These are phyloP conservation scores for Globisporangium camurandrum DNA, from an alignment of 352 stramenopile species.

Conservation along the genomic window DNA sequence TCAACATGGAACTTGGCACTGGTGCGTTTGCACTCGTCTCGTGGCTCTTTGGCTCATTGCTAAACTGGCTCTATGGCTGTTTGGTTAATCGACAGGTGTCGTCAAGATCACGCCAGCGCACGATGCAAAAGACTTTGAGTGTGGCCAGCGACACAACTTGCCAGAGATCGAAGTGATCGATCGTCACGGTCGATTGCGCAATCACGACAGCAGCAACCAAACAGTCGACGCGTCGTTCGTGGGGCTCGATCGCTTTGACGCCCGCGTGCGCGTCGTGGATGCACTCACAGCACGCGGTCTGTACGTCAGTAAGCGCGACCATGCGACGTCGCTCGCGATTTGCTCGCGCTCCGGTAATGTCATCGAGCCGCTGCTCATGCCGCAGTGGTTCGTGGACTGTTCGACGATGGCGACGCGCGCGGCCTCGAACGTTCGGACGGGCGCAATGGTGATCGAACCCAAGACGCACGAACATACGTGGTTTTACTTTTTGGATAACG, in stretches of 20 bases:
- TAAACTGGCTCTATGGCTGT: not conserved
- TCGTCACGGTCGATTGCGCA: constrained; percentile 55
- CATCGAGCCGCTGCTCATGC: constrained; percentile 98
- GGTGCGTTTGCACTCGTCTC: constrained; percentile 73
- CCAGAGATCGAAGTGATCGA: constrained; percentile 67
- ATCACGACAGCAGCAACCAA: too few relatives aligned
- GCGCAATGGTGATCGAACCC: constrained; percentile 93
- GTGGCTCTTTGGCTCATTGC: not conserved
- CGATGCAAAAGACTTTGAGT: constrained; percentile 99
- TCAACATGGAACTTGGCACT: constrained; percentile 98
- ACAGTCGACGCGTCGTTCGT: constrained; percentile 80
- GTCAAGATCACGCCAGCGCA: constrained; percentile 98
- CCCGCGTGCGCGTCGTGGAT: constrained; percentile 84
- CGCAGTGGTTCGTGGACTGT: constrained; percentile 97
- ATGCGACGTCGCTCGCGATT: constrained; percentile 85
- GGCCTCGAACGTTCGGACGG: constrained; percentile 91
- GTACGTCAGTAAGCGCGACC: constrained; percentile 91
- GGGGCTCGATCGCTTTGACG: constrained; percentile 95
- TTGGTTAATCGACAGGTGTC: constrained; percentile 28
- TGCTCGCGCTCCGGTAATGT: constrained; percentile 98
- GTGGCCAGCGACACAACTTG: constrained; percentile 93
- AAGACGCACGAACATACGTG: constrained; percentile 90
- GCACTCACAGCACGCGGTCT: constrained; percentile 86
- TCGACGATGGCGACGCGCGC: constrained; percentile 91
- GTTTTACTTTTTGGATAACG: constrained; percentile 99